These are phyloP conservation scores for Ilex asprella DNA, from an alignment of 257 asterid species.

Conservation along the genomic window DNA sequence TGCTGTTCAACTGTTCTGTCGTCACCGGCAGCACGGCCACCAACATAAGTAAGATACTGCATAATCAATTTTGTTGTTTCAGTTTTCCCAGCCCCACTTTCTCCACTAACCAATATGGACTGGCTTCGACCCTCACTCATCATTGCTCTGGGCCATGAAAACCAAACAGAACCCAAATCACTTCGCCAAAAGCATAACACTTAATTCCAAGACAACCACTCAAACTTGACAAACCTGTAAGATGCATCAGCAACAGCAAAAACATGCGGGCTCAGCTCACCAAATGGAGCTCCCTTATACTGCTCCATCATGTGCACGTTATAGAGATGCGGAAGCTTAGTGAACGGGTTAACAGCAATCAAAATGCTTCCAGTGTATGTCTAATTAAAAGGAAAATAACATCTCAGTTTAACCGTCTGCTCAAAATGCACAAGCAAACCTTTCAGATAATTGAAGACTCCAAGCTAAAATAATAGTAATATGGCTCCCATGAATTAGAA, in stretches of 20 bases:
- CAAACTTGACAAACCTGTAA: constrained; percentile 62
- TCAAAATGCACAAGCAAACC: neutral
- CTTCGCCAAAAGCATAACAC: constrained; percentile 6
- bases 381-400: constrained; percentile 30
- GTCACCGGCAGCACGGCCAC: constrained; percentile 85
- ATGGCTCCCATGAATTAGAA: no score
- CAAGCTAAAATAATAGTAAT: no score
- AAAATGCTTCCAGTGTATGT: constrained; percentile 95
- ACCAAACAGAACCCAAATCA: constrained; percentile 22
- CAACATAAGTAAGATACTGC: constrained; percentile 97
- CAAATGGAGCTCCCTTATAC: constrained; percentile 97
- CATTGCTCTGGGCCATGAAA: constrained; percentile 69
- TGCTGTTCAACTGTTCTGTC: constrained; percentile 95
- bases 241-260: constrained; percentile 99
- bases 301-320: constrained; percentile 94
- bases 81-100: constrained; percentile 99
- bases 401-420: neutral
- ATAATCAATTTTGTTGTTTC: constrained; percentile 96
- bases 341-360: constrained; percentile 94
- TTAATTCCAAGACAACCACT: constrained; percentile 17
- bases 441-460: no score
- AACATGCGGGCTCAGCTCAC: constrained; percentile 98
- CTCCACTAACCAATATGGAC: constrained; percentile 97
- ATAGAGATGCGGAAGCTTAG: constrained; percentile 95
- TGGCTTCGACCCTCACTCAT: constrained; percentile 81